phyloP scores from a whole-genome alignment of 2,329 filamentous ascomycete genomes.

The Drechslerella stenobrocha region DNA sequence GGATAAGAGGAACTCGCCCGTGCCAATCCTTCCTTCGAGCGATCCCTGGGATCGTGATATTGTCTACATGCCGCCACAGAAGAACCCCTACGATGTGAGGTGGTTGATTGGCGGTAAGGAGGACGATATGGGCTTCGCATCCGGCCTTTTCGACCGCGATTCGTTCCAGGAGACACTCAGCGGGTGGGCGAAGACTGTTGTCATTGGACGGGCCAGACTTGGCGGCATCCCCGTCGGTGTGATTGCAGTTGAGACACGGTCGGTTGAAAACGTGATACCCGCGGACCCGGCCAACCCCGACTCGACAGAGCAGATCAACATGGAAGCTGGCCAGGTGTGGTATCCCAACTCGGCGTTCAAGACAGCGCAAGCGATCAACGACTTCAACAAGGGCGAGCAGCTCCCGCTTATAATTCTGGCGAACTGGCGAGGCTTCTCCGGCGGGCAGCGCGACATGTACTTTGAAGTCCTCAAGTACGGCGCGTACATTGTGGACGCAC shows the following conservation, averaged over 20 bases:
- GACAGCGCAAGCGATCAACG: conserved; percentile 96
- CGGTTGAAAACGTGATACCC: conserved; percentile 93
- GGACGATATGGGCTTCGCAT: conserved; percentile 80
- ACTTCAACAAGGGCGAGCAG: conserved; percentile 99
- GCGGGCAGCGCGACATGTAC: conserved; percentile 99
- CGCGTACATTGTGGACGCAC: conserved; percentile 96
- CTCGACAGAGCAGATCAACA: conserved; percentile 91
- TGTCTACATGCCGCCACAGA: conserved; percentile 75
- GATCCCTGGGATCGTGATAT: conserved; percentile 94
- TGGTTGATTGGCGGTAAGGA: conserved; percentile 90
- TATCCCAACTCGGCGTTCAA: conserved; percentile 99
- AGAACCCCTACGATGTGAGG: conserved; percentile 86
- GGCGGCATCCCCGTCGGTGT: conserved; percentile 98
- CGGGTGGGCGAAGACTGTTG: conserved; percentile 95
- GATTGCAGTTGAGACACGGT: conserved; percentile 92
- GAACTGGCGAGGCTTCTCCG: conserved; percentile 99
- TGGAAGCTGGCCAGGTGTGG: conserved; percentile 98
- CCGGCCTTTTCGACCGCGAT: conserved; percentile 92
- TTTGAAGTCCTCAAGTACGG: conserved; percentile 99
- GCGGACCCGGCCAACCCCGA: conserved; percentile 97
- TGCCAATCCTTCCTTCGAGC: conserved; percentile 83
- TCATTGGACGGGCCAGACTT: conserved; percentile 92
- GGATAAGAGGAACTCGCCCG: conserved; percentile 87
- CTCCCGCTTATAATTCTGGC: conserved; percentile 97
- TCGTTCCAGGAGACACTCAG: conserved; percentile 96